phyloP scores from a whole-genome alignment of 1,139 yeast species.

The Nakaseomyces kungkrabaensis region DNA sequence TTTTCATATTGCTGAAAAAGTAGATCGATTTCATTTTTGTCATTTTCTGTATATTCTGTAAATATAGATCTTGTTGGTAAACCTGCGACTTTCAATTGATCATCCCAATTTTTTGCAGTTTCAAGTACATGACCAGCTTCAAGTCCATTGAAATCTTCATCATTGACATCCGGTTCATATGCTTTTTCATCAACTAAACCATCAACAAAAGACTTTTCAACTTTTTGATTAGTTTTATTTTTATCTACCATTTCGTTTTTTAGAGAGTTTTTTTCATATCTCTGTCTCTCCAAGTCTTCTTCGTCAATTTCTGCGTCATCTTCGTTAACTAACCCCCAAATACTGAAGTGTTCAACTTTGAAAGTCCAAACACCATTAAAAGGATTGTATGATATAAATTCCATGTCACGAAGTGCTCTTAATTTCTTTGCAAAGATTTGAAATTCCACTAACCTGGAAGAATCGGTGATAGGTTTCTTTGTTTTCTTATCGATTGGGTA shows the following conservation, averaged over 20 bases:
- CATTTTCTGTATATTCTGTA: slow-evolving; percentile 23
- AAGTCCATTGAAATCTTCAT: slow-evolving; percentile 36
- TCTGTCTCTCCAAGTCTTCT: slow-evolving; percentile 30
- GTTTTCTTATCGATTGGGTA: slow-evolving; percentile 39
- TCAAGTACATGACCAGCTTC: slow-evolving; percentile 37
- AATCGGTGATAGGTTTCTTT: slow-evolving; percentile 32
- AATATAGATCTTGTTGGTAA: slow-evolving; percentile 41
- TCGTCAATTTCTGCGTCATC: slow-evolving; percentile 48
- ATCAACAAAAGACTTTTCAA: slow-evolving; percentile 19
- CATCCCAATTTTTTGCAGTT: slow-evolving; percentile 51
- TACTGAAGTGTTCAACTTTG: slow-evolving; percentile 81
- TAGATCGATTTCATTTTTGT: slow-evolving; percentile 29
- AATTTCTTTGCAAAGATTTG: slow-evolving; percentile 42
- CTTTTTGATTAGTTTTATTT: background rate
- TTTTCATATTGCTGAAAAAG: slow-evolving; percentile 45
- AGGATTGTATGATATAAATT: slow-evolving; percentile 71
- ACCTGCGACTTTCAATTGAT: slow-evolving; percentile 50
- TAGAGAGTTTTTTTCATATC: slow-evolving; percentile 24
- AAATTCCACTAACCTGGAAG: slow-evolving; percentile 35
- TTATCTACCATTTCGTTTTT: slow-evolving; percentile 14
- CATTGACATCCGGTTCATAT: slow-evolving; percentile 51
- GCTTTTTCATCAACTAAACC: slow-evolving; percentile 45
- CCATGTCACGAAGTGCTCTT: slow-evolving; percentile 53
- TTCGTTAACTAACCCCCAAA: slow-evolving; percentile 81
- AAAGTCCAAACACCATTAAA: slow-evolving; percentile 71